Evolutionary conservation across 2,329 filamentous ascomycete genomes (phyloP).

Genomic region (Ceratocystis cacaofunesta): DNA sequence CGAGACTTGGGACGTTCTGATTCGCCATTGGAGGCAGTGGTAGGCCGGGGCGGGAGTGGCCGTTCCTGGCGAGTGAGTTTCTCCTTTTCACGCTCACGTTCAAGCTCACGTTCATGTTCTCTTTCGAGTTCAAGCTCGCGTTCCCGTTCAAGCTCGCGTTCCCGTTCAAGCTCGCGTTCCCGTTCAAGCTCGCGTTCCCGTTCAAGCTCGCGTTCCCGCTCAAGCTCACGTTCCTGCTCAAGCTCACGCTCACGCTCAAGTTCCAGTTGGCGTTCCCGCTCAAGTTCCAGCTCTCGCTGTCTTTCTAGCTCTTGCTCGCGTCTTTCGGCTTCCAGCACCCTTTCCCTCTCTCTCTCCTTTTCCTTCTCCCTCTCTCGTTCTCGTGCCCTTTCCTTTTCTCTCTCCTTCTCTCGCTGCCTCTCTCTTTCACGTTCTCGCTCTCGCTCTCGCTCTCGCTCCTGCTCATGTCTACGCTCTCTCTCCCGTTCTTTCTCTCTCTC

Average conservation of each 20-base stretch:
- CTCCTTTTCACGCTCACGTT: slow-evolving; percentile 7
- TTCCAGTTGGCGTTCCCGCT: slow-evolving; percentile 27
- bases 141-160: background rate
- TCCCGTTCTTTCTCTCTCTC: slow-evolving; percentile 42
- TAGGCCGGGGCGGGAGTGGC: background rate
- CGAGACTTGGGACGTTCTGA: slow-evolving; percentile 13
- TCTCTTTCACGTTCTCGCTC: slow-evolving; percentile 1
- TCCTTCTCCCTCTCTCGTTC: slow-evolving; percentile 18
- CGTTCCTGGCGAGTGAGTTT: background rate
- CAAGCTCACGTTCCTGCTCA: slow-evolving; percentile 1
- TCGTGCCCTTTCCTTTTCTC: slow-evolving; percentile 17
- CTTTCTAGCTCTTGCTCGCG: slow-evolving; percentile 2
- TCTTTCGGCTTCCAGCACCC: slow-evolving; percentile 17
- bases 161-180: background rate
- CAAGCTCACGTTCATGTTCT: slow-evolving; percentile 6
- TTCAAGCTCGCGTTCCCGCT: too few relatives aligned
- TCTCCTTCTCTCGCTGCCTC: slow-evolving; percentile 1
- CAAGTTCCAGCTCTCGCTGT: slow-evolving; percentile 1
- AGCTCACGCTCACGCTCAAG: slow-evolving; percentile 28
- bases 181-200: background rate
- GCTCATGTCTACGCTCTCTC: slow-evolving; percentile 22
- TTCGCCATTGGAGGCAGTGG: background rate
- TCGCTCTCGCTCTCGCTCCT: slow-evolving; percentile 9
- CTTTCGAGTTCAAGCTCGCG: slow-evolving; percentile 6
- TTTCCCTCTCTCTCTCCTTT: slow-evolving; percentile 19